Percentiles rank a stretch among this genome's conserved stretches.
Evolutionary conservation across 805 yeast species (phyloP).

Genomic region (Candida rishiriensis): DNA sequence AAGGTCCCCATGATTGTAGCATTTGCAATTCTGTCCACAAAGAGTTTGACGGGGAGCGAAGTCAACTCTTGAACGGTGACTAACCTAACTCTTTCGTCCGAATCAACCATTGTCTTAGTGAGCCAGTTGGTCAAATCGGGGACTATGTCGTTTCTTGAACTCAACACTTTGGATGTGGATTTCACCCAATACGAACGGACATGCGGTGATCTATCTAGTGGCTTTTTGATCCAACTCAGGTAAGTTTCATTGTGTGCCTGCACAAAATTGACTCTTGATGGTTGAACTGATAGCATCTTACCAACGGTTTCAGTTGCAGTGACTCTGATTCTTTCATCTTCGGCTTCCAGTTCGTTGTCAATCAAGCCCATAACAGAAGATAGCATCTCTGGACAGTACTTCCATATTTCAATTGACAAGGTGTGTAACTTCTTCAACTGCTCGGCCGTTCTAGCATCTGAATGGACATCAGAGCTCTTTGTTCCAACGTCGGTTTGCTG

Average conservation of each 20-base stretch:
- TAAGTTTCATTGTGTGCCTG: slow-evolving; percentile 56
- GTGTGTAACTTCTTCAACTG: slow-evolving; percentile 59
- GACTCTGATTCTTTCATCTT: slow-evolving; percentile 54
- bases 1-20: slow-evolving; percentile 48
- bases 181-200: slow-evolving; percentile 73
- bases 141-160: slow-evolving; percentile 40
- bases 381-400: slow-evolving; percentile 66
- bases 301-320: slow-evolving; percentile 76
- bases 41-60: slow-evolving; percentile 39
- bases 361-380: slow-evolving; percentile 72
- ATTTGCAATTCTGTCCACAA: slow-evolving; percentile 46
- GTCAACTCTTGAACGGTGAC: slow-evolving; percentile 51
- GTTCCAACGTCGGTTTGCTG: slow-evolving; percentile 14
- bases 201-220: slow-evolving; percentile 58
- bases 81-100: slow-evolving; percentile 68
- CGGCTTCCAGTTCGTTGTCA: slow-evolving; percentile 76
- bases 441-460: slow-evolving; percentile 20
- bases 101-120: slow-evolving; percentile 65
- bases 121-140: slow-evolving; percentile 54
- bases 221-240: slow-evolving; percentile 69
- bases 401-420: slow-evolving; percentile 68
- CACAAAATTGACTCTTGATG: slow-evolving; percentile 54
- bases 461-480: neutral
- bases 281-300: slow-evolving; percentile 45
- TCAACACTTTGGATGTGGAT: slow-evolving; percentile 45